Base-by-base conservation (phyloP, 306 rosid genomes). In the Inga laurina region DNA sequence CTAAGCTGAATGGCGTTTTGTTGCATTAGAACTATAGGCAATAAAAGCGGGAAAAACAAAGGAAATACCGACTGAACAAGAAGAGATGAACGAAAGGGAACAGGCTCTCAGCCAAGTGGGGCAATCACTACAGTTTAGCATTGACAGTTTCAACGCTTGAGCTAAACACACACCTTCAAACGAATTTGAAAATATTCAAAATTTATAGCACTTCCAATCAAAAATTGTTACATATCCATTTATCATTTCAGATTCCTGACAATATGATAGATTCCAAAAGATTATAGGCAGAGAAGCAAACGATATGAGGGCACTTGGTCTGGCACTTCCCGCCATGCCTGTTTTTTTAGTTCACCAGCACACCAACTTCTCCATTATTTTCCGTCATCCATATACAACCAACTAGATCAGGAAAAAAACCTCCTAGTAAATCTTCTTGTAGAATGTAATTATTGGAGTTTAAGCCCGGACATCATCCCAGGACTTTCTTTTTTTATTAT, bases 1-100 rank as follows among this genome's bases (percentile, higher is more conserved):
- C 78, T 48, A 54, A 71, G 44, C 74, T 82, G 67, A 76, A 79
- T 82, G 62, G 61, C 49, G 79, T 77, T 82, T 72, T 76, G 76
- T 49, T 62, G 76, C 81, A 62, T 61, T 67, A 71, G 72, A 66
- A 72, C 14, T 79, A 69, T 69, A 46, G 68, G 72, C 66, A 70
- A 70, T 44, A 49, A 75, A 61, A 75, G 76, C 8, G 48, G 39
- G 39, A 69, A 71, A 82, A 74, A 49, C 21, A 66, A 72, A 73
- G 34, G 35, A 73, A 79, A 57, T 74, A 66, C 52, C 22, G 39
- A 75, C 76, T 74, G 76, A 59, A 69, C 32, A 77, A 86, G 67
- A 52, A 82, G 62, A 69, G 52, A 68, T 79, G 66, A 79, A 79
- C 56, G 34, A 41, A 59, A 79, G 61, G 18, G 65, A 48, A 48